These are phyloP conservation scores for Phialocephala sp. DNA, from an alignment of 2,329 filamentous ascomycete genomes.

Conservation along the genomic window DNA sequence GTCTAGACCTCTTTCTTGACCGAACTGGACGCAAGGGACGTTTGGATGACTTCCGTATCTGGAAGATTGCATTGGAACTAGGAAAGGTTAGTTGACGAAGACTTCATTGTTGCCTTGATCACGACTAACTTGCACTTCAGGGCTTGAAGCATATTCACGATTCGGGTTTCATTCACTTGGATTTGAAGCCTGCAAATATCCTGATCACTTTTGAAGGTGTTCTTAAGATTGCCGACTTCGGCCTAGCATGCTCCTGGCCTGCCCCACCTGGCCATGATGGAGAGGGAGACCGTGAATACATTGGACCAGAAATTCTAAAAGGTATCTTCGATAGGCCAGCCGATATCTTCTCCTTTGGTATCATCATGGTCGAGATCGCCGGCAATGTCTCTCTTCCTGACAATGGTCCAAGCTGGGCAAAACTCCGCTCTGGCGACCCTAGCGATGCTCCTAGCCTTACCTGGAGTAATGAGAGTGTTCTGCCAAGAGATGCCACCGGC, in stretches of 20 bases:
- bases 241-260: slow-evolving; percentile 80
- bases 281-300: slow-evolving; percentile 95
- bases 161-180: slow-evolving; percentile 82
- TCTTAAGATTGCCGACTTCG: slow-evolving; percentile 87
- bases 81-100: slow-evolving; percentile 66
- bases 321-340: slow-evolving; percentile 89
- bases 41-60: slow-evolving; percentile 96
- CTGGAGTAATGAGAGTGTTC: slow-evolving; percentile 73
- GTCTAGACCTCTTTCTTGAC: slow-evolving; percentile 83
- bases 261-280: slow-evolving; percentile 79
- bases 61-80: slow-evolving; percentile 93
- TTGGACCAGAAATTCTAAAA: slow-evolving; percentile 88
- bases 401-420: slow-evolving; percentile 90
- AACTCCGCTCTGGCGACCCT: slow-evolving; percentile 86
- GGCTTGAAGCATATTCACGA: slow-evolving; percentile 91
- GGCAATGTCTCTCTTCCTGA: slow-evolving; percentile 93
- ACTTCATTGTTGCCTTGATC: slow-evolving; percentile 4
- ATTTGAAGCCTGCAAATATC: slow-evolving; percentile 85
- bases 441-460: slow-evolving; percentile 88
- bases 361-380: slow-evolving; percentile 94
- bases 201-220: slow-evolving; percentile 81
- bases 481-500: slow-evolving; percentile 76
- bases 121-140: slow-evolving; percentile 52
- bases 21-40: slow-evolving; percentile 82
- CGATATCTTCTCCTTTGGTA: slow-evolving; percentile 90